Evolutionary conservation across 1,284 basidiomycete species (phyloP), one percentile per base, ranked within the genome.

Genomic region (Melampsora larici-populina): DNA sequence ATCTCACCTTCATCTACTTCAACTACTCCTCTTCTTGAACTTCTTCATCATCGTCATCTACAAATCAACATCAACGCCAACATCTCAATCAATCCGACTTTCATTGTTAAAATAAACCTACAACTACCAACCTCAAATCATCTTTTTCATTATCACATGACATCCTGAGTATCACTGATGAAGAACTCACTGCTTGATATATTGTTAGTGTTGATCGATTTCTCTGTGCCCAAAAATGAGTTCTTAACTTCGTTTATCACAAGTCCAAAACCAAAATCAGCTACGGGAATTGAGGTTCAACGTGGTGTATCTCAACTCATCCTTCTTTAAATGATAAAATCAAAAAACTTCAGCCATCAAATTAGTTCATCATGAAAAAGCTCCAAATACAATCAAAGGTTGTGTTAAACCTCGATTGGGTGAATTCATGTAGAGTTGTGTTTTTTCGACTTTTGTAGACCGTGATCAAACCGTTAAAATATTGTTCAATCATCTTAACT

Each of bases 401-500:
- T 88, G 94, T 76, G 91, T 97, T 75, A 87, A 89, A 81, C 93
- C 93, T 70, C 86, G 86, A 4, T 83, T 81, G 81, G 78, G 77
- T 49, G 82, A 83, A 78, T 83, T 81, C 68, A 76, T 78, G 81
- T 78, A 49, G 33, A 78, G 66, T 5, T 67, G 24, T 75, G 58
- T 68, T 24, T 33, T 76, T n/a, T n/a, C 70, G 75, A n/a, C 1
- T 21, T 29, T 73, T 73, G 17, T 48, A 4, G n/a, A n/a, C n/a
- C 63, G 40, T 4, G 60, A 29, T 62, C 63, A 4, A 31, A 26
- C 48, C 9, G 31, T 36, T 18, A 9, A 49, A n/a, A 15, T 64
- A 60, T 55, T 78, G 91, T 90, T 85, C 95, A 92, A 92, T 94
- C 80, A 89, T 95, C 79, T 87, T 90, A n/a, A n/a, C n/a, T n/a